A percentile compares a stretch with the other conserved stretches of the same genome.
Conservation (phyloP, 345 rosid genomes). For the Aethionema arabicum region DNA sequence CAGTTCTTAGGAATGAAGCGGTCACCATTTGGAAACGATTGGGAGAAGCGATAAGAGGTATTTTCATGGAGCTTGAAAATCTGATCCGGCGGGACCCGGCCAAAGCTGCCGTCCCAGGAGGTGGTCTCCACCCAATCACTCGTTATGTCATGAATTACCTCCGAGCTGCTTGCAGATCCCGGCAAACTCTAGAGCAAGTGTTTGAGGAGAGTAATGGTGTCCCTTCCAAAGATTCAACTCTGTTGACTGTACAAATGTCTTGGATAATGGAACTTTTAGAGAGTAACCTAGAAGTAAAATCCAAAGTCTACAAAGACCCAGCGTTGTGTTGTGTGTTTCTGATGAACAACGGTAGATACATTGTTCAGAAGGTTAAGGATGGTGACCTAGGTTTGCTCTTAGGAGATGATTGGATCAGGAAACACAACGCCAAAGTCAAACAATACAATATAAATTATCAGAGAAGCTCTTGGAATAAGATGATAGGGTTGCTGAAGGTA, state of each 20-base stretch:
- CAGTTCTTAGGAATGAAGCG: constrained; percentile 71
- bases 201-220: constrained; percentile 61
- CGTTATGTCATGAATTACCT: constrained; percentile 89
- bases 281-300: constrained; percentile 83
- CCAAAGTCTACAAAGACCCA: constrained; percentile 69
- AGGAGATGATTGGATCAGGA: constrained; percentile 84
- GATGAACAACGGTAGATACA: constrained; percentile 87
- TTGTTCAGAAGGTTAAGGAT: constrained; percentile 80
- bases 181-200: constrained; percentile 72
- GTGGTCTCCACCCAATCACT: constrained; percentile 84
- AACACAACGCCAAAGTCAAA: constrained; percentile 70
- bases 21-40: constrained; percentile 69
- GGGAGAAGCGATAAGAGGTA: constrained; percentile 77
- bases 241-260: constrained; percentile 65
- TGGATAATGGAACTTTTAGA: constrained; percentile 95
- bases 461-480: constrained; percentile 75
- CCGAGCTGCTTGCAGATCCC: constrained; percentile 76
- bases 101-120: constrained; percentile 76
- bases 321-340: constrained; percentile 64
- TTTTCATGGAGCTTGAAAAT: constrained; percentile 93
- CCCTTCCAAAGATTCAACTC: constrained; percentile 50
- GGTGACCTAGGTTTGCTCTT: constrained; percentile 64
- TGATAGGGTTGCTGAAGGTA: constrained; percentile 54
- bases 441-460: constrained; percentile 57
- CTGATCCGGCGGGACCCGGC: constrained; percentile 84